Percentiles rank a stretch among this genome's conserved stretches.
Conservation (phyloP, 768 basidiomycete genomes). For the Boletus insuetus region DNA sequence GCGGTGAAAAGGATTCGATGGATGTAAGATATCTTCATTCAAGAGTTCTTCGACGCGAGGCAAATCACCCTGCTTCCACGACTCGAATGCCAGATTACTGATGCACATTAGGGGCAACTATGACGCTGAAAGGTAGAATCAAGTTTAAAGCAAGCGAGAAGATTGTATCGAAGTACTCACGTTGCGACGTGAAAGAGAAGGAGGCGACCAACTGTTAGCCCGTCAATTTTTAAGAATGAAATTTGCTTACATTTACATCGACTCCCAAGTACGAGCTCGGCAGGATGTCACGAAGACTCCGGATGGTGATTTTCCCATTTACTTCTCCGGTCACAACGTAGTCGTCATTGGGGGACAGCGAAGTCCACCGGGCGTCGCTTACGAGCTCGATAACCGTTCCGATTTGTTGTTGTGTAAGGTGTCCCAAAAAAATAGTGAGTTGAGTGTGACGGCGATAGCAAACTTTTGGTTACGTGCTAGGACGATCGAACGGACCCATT, state of each 20-base stretch:
- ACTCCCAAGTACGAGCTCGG: not conserved
- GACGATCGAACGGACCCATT: too few species aligned
- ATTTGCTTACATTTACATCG: not conserved
- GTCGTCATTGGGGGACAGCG: not conserved
- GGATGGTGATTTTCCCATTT: not conserved
- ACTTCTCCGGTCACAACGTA: not conserved
- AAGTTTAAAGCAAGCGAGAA: not conserved
- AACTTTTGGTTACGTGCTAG: too few species aligned
- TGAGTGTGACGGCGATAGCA: fast-evolving
- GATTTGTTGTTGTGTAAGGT: not conserved
- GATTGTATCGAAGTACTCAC: not conserved
- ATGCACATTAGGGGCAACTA: slow-evolving; percentile 1
- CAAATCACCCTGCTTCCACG: not conserved
- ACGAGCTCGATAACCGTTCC: not conserved
- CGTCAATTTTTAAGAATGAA: too few species aligned
- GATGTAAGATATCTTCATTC: not conserved
- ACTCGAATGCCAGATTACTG: not conserved
- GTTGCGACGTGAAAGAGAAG: too few species aligned
- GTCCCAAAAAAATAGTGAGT: not conserved
- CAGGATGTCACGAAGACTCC: not conserved
- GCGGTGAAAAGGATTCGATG: not conserved
- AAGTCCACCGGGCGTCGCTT: not conserved
- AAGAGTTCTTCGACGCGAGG: not conserved
- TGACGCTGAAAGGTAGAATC: not conserved
- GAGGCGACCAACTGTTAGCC: not conserved